Percentiles rank a stretch among this genome's conserved stretches.
These are phyloP conservation scores for Solanum paucissectum DNA, from an alignment of 257 asterid genomes.

Conservation along the genomic window DNA sequence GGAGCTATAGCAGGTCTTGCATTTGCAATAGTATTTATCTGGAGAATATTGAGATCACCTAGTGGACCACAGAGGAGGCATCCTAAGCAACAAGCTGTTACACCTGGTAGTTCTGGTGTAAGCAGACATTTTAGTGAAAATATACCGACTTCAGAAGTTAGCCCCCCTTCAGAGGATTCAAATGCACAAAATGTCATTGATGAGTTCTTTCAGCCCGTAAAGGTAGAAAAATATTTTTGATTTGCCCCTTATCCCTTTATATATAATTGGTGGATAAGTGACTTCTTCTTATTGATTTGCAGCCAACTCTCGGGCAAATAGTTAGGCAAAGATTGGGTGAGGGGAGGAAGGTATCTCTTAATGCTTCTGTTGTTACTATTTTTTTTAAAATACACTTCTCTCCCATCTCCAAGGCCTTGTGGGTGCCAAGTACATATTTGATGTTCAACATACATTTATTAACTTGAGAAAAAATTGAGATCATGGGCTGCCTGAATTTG, in stretches of 20 bases:
- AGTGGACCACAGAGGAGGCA: slow-evolving; percentile 56
- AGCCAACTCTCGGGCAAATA: slow-evolving; percentile 56
- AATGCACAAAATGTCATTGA: slow-evolving; percentile 60
- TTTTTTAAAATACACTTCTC: not conserved
- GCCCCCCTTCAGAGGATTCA: slow-evolving; percentile 44
- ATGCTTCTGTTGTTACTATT: not conserved
- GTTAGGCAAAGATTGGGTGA: slow-evolving; percentile 56
- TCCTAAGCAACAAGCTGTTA: slow-evolving; percentile 48
- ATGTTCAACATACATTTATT: not conserved
- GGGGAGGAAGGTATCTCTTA: slow-evolving; percentile 55
- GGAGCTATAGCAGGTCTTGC: slow-evolving; percentile 87
- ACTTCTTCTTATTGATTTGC: slow-evolving; percentile 10
- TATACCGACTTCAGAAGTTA: slow-evolving; percentile 21
- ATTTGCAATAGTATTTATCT: slow-evolving; percentile 69
- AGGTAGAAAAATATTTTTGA: slow-evolving; percentile 25
- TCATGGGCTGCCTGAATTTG: not conserved
- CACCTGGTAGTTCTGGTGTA: slow-evolving; percentile 45
- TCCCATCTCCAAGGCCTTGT: not conserved
- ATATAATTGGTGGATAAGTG: not conserved
- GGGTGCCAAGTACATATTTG: not conserved
- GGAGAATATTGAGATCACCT: slow-evolving; percentile 70
- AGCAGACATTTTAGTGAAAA: slow-evolving; percentile 27
- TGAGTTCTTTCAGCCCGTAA: slow-evolving; percentile 75
- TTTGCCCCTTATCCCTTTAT: not conserved
- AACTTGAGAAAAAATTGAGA: not conserved